Conservation (phyloP, 352 stramenopile genomes). For the Pythium coloratum region DNA sequence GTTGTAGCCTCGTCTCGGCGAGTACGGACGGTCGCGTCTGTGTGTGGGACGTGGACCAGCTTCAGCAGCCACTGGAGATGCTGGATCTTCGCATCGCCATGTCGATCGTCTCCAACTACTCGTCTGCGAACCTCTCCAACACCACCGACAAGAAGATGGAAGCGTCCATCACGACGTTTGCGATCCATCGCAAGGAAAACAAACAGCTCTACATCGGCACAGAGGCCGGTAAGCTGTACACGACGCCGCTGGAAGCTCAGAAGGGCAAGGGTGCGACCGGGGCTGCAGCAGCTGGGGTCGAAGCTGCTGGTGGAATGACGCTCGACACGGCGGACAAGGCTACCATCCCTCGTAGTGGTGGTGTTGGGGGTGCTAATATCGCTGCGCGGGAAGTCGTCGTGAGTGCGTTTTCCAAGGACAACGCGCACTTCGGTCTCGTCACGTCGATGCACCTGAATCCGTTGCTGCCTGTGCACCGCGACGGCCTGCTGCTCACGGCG, state of each 20-base stretch:
- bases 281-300: slow-evolving; percentile 12
- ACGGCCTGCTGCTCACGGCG: slow-evolving; percentile 78
- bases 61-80: slow-evolving; percentile 84
- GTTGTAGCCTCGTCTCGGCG: slow-evolving; percentile 68
- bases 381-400: slow-evolving; percentile 69
- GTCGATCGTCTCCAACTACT: slow-evolving; percentile 77
- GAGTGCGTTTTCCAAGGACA: slow-evolving; percentile 54
- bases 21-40: slow-evolving; percentile 87
- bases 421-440: slow-evolving; percentile 79
- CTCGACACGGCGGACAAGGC: slow-evolving; percentile 38
- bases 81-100: slow-evolving; percentile 80
- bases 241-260: slow-evolving; percentile 70
- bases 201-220: slow-evolving; percentile 86
- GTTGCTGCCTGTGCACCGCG: slow-evolving; percentile 62
- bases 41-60: slow-evolving; percentile 83
- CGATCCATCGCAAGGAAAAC: slow-evolving; percentile 78
- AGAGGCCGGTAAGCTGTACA: slow-evolving; percentile 79
- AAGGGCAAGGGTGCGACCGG: slow-evolving; percentile 55
- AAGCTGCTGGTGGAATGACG: slow-evolving; percentile 9
- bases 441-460: slow-evolving; percentile 87
- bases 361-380: slow-evolving; percentile 15
- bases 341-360: slow-evolving; percentile 17
- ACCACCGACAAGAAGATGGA: slow-evolving; percentile 84
- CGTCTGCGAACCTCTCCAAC: slow-evolving; percentile 44
- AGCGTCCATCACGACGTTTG: slow-evolving; percentile 79